Evolutionary conservation across 139 green algal species (phyloP).

Genomic region (Micractinium conductrix): DNA sequence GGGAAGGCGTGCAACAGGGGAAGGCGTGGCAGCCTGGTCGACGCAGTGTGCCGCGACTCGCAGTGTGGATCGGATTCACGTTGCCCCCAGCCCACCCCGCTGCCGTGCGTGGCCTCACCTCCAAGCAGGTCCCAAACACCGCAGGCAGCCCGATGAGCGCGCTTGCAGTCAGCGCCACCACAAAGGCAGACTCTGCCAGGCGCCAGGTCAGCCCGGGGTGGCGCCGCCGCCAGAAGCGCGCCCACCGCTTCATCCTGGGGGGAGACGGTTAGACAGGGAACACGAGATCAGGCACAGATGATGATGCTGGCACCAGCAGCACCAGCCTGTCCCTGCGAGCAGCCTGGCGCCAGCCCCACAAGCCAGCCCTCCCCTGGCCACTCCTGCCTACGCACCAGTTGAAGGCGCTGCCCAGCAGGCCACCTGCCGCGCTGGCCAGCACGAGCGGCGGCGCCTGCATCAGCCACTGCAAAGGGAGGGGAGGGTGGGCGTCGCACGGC

Average conservation of each 20-base stretch:
- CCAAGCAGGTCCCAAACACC: conserved; percentile 46
- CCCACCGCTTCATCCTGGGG: conserved; percentile 51
- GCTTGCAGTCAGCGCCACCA: conserved; percentile 1
- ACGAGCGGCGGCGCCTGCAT: conserved; percentile 81
- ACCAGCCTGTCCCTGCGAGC: too few relatives aligned
- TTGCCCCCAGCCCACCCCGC: too few relatives aligned
- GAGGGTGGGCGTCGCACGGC: conserved; percentile 52
- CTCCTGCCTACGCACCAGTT: too few relatives aligned
- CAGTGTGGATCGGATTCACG: too few relatives aligned
- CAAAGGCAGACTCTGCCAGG: conserved; percentile 41
- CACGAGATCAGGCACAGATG: too few relatives aligned
- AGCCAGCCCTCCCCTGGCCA: too few relatives aligned
- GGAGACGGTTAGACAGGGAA: too few relatives aligned
- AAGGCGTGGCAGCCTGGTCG: too few relatives aligned
- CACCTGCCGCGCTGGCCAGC: conserved; percentile 65
- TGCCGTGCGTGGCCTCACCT: too few relatives aligned
- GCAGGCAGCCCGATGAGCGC: conserved; percentile 15
- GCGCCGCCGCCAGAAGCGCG: conserved; percentile 56
- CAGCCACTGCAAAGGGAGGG: conserved; percentile 79
- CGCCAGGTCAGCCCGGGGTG: conserved; percentile 33
- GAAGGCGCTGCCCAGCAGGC: conserved; percentile 80
- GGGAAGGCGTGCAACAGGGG: neutral
- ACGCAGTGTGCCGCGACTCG: too few relatives aligned
- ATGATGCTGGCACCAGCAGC: too few relatives aligned
- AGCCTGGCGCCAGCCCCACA: too few relatives aligned